A percentile compares a stretch with the other conserved stretches of the same genome.
Conservation (phyloP, 345 rosid genomes). For the Acer negundo region DNA sequence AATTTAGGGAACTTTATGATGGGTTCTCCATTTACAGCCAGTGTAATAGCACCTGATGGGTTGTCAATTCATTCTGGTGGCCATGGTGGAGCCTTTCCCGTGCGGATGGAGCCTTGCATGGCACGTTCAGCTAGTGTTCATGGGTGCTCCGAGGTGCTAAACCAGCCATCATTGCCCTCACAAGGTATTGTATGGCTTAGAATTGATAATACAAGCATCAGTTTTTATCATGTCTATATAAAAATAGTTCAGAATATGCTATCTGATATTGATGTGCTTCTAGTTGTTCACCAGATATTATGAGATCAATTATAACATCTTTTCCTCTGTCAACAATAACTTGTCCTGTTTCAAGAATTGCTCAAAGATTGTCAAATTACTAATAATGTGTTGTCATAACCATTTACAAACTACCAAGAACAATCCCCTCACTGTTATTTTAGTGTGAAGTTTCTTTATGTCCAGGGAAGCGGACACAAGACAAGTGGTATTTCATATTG, state of each 20-base stretch:
- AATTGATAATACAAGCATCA: neutral
- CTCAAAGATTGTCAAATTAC: neutral
- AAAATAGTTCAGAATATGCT: neutral
- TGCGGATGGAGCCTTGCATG: constrained; percentile 61
- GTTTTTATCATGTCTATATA: neutral
- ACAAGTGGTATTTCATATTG: constrained; percentile 2
- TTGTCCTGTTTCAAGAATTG: neutral
- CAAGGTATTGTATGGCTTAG: constrained; percentile 42
- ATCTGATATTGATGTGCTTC: neutral
- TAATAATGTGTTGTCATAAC: neutral
- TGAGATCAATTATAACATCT: neutral
- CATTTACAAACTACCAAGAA: neutral
- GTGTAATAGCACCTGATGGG: constrained; percentile 59
- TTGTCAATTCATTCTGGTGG: constrained; percentile 42
- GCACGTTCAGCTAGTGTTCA: constrained; percentile 92
- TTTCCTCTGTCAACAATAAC: neutral
- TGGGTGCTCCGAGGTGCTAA: constrained; percentile 71
- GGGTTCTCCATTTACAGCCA: constrained; percentile 79
- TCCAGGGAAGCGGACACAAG: neutral
- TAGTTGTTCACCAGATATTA: neutral
- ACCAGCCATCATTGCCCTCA: constrained; percentile 38
- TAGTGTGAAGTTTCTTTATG: neutral
- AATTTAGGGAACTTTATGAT: constrained; percentile 47
- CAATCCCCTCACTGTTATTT: neutral
- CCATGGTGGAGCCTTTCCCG: constrained; percentile 43